phyloP scores from a whole-genome alignment of 2,329 filamentous ascomycete species.

The Graphilbum fragrans region DNA sequence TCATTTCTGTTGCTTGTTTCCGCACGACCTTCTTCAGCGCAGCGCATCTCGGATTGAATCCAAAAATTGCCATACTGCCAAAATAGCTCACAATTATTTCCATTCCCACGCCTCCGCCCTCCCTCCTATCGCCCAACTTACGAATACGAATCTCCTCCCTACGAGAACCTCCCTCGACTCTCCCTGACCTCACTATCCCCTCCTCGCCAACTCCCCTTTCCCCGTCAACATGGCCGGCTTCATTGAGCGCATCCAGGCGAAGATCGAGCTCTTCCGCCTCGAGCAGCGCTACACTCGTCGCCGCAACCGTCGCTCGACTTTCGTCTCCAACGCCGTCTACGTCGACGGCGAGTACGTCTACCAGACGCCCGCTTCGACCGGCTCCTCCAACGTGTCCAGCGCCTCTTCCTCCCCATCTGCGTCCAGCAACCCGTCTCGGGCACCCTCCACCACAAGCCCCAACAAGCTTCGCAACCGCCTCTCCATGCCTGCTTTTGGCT shows the following conservation, averaged over 20 bases:
- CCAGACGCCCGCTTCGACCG: slow-evolving; percentile 47
- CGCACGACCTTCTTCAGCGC: too few species aligned
- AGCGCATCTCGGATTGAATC: too few species aligned
- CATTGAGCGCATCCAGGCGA: slow-evolving; percentile 49
- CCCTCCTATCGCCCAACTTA: too few species aligned
- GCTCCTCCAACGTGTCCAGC: slow-evolving; percentile 31
- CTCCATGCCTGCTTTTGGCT: slow-evolving; percentile 44
- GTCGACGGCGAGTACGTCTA: slow-evolving; percentile 94
- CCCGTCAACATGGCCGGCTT: slow-evolving; percentile 26
- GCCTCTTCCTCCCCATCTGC: slow-evolving; percentile 23
- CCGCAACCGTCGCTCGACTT: slow-evolving; percentile 75
- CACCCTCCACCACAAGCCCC: slow-evolving; percentile 14
- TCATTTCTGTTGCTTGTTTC: neutral
- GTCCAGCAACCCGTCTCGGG: slow-evolving; percentile 19
- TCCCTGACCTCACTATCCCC: too few species aligned
- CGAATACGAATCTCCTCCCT: too few species aligned
- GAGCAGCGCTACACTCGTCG: slow-evolving; percentile 91
- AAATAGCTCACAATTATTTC: too few species aligned
- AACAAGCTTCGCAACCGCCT: slow-evolving; percentile 34
- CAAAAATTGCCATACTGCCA: too few species aligned
- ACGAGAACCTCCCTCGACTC: too few species aligned
- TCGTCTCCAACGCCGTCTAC: slow-evolving; percentile 80
- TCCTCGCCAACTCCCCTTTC: too few species aligned
- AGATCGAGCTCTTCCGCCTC: slow-evolving; percentile 84
- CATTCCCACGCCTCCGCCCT: too few species aligned